These are phyloP conservation scores for Paramecium pentaurelia DNA, from an alignment of 73 alveolate species.

Conservation along the genomic window DNA sequence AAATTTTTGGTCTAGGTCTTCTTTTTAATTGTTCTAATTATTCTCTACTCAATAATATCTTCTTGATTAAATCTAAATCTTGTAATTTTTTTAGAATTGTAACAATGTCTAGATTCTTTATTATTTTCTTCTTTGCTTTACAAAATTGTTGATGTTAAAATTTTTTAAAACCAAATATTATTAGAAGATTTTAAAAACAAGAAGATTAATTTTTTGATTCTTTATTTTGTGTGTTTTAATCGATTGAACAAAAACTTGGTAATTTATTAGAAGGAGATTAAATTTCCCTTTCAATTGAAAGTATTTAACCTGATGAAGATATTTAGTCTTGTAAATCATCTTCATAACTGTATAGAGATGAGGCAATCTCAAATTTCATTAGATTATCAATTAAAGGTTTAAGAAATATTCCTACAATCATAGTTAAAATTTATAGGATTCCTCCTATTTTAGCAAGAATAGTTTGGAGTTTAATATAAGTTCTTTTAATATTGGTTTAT, in stretches of 20 bases:
- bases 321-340: background rate
- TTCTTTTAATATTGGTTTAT: background rate
- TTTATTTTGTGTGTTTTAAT: background rate
- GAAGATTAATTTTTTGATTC: background rate
- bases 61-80: background rate
- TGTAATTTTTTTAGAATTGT: background rate
- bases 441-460: background rate
- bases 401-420: background rate
- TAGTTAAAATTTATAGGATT: background rate
- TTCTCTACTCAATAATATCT: background rate
- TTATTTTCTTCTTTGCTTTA: background rate
- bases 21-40: background rate
- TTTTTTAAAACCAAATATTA: background rate
- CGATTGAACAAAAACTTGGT: background rate
- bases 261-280: background rate
- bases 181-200: background rate
- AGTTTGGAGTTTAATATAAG: background rate
- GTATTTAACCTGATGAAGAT: background rate
- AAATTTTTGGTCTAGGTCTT: background rate
- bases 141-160: background rate
- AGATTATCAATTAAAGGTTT: background rate
- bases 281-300: background rate
- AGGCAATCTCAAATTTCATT: background rate
- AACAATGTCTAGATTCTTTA: background rate
- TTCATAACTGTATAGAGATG: background rate